Base-by-base conservation (phyloP, 331 rosid genomes). In the Spiraea crenata region DNA sequence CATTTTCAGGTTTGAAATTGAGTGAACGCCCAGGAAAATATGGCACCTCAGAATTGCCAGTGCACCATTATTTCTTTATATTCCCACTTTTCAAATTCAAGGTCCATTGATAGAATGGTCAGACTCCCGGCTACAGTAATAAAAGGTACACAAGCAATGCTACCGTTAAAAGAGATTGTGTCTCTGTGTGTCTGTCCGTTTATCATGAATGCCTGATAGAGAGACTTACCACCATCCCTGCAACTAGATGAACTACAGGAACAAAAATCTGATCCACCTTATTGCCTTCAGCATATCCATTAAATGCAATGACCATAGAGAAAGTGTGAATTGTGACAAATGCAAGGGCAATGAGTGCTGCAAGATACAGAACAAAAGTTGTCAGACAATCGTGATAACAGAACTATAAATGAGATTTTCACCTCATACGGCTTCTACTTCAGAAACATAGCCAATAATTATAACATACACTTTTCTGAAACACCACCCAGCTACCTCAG, bases 261-360 rank as follows among this genome's bases (percentile, higher is more conserved):
- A 90, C 98, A 82, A 90, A 82, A 78, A 85, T 69, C 71, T 75
- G 84, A 77, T 93, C 96, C 81, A 90, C 84, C 83, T 79, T 90
- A 57, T 88, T 90, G 73, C 86, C 86, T 74, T 90, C 97, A 15
- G 92, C 92, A 47, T 93, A 90, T 58, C 93, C 98, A 73, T 82
- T 90, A 80, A 90, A 93, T 65, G 98, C 98, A 35, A 93, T 90
- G 78, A 93, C 93, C 98, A 93, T 93, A 12, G 98, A 93, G 77
- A 88, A 93, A 61, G 97, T 93, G 82, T 93, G 98, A 67, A 93
- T 93, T 6, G 93, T 90, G 71, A 87, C 96, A 80, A 90, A 93
- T 48, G 98, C 98, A 67, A 93, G 92, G 63, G 96, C 89, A 61
- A 93, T 85, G 55, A 85, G 65, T 42, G 98, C 98, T 93, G 96